Conservation (phyloP, 805 yeast genomes). For the Ogataea methylovora region DNA sequence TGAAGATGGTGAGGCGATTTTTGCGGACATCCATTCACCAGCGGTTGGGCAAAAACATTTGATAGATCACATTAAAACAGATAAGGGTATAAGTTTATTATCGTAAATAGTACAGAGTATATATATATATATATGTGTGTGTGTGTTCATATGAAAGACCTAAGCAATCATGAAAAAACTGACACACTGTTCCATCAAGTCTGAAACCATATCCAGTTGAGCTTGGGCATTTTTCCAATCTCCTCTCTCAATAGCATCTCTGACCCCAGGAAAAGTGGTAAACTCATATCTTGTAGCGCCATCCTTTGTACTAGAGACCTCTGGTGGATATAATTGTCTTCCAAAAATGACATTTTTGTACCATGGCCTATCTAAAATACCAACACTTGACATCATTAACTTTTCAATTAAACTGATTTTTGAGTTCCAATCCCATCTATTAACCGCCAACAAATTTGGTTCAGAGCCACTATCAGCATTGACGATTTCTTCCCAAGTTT, state of each 20-base stretch:
- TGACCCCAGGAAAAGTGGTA: constrained; percentile 68
- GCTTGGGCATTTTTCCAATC: constrained; percentile 48
- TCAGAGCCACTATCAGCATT: constrained; percentile 52
- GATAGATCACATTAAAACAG: too few species aligned
- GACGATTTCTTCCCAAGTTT: constrained; percentile 57
- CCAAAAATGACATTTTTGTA: constrained; percentile 66
- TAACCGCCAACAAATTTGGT: constrained; percentile 63
- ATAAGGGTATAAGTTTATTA: neutral
- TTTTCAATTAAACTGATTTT: constrained; percentile 50
- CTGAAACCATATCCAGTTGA: constrained; percentile 39
- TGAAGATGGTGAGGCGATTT: too few species aligned
- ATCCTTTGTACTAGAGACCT: constrained; percentile 16
- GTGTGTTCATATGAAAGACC: too few species aligned
- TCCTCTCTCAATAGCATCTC: constrained; percentile 52
- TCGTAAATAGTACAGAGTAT: neutral
- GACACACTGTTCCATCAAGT: constrained; percentile 21
- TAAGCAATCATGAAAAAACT: constrained; percentile 8
- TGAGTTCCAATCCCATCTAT: constrained; percentile 79
- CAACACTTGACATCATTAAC: constrained; percentile 37
- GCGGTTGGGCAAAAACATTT: too few species aligned
- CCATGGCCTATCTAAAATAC: constrained; percentile 49
- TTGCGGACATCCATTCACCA: too few species aligned
- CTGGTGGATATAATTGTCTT: constrained; percentile 53
- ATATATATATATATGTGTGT: neutral
- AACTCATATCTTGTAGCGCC: constrained; percentile 32